These are phyloP conservation scores for Erythrobasidium hasegawianum DNA, from an alignment of 1,284 basidiomycete genomes.

Conservation along the genomic window DNA sequence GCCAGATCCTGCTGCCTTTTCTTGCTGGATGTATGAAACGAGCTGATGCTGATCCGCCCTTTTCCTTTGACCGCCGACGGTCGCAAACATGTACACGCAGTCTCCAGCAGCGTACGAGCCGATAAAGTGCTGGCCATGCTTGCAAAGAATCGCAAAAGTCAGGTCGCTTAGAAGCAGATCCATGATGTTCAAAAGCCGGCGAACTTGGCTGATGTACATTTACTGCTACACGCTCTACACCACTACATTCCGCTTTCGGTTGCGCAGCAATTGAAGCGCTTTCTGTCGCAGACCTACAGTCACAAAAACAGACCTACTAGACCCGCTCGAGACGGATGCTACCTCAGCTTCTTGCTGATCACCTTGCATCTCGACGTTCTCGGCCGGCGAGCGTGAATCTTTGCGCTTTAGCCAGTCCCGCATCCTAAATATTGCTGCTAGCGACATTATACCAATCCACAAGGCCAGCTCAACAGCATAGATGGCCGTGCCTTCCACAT, in stretches of 20 bases:
- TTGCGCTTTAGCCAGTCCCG: constrained; percentile 8
- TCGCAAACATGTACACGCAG: not conserved
- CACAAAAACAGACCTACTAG: constrained; percentile 11
- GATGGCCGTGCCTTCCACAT: constrained; percentile 23
- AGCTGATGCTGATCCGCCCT: not conserved
- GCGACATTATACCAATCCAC: constrained; percentile 30
- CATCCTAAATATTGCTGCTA: constrained; percentile 11
- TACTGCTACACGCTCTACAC: too few relatives aligned
- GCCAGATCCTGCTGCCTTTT: not conserved
- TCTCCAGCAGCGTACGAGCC: not conserved
- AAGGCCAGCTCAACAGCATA: constrained; percentile 28
- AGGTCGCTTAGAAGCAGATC: too few relatives aligned
- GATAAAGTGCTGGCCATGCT: too few relatives aligned
- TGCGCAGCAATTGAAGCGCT: not conserved
- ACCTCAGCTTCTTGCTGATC: not conserved
- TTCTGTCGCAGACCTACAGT: constrained; percentile 22
- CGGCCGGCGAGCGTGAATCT: not conserved
- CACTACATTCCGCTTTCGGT: not conserved
- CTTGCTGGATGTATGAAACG: not conserved
- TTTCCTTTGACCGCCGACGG: not conserved
- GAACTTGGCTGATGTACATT: too few relatives aligned
- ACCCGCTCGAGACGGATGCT: not conserved
- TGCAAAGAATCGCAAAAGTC: too few relatives aligned
- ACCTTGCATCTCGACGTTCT: not conserved
- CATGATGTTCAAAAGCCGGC: too few relatives aligned